Evolutionary conservation across 169 alveolate genomes (phyloP).

Genomic region (Theileria sp.): DNA sequence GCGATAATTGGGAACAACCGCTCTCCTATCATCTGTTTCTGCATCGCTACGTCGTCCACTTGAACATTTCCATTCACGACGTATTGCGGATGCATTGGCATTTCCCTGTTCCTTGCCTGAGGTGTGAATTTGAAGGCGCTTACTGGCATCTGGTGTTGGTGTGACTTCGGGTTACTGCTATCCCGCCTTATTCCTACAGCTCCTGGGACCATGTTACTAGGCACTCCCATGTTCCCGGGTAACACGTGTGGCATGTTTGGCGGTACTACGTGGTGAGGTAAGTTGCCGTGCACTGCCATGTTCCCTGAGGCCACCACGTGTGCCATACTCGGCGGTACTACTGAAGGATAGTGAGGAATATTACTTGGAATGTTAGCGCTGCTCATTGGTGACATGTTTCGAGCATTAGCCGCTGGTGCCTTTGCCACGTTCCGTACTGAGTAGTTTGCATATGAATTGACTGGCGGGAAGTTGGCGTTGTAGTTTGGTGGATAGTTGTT

Average conservation of each 20-base stretch:
- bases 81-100: constrained; percentile 49
- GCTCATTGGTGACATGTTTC: constrained; percentile 25
- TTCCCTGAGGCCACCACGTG: constrained; percentile 16
- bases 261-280: constrained; percentile 14
- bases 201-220: constrained; percentile 10
- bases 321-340: constrained; percentile 25
- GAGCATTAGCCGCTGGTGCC: background rate
- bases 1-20: constrained; percentile 89
- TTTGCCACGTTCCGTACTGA: constrained; percentile 11
- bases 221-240: constrained; percentile 2
- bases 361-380: background rate
- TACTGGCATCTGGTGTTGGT: constrained; percentile 24
- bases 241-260: constrained; percentile 21
- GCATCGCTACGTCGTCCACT: constrained; percentile 86
- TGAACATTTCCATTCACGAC: constrained; percentile 62
- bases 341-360: background rate
- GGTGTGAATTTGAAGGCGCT: constrained; percentile 78
- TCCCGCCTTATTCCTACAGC: constrained; percentile 1
- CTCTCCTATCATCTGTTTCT: constrained; percentile 93
- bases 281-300: constrained; percentile 17
- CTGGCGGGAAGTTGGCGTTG: constrained; percentile 21
- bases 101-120: constrained; percentile 78
- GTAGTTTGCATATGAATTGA: constrained; percentile 11
- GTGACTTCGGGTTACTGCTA: constrained; percentile 25
- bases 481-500: constrained; percentile 13